These are phyloP conservation scores for Debaryomyces subglobosus DNA, from an alignment of 1,139 yeast species.

Conservation along the genomic window DNA sequence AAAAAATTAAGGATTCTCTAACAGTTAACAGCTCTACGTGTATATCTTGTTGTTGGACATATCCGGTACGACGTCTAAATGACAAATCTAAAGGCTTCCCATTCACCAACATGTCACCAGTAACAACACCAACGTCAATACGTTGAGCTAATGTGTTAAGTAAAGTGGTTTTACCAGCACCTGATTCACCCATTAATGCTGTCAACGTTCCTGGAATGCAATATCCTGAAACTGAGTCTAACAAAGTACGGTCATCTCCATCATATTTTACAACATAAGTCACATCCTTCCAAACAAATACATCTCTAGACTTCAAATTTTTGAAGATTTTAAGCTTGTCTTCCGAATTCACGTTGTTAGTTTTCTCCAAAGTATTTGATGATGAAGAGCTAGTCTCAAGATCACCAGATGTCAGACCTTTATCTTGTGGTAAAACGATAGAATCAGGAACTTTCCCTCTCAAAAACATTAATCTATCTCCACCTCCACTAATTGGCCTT, in stretches of 20 bases:
- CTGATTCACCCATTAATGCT: constrained; percentile 74
- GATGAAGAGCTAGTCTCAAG: constrained; percentile 6
- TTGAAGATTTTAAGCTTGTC: constrained; percentile 16
- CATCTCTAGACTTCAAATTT: constrained; percentile 30
- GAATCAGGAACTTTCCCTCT: constrained; percentile 52
- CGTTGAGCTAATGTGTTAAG: constrained; percentile 63
- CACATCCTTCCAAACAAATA: constrained; percentile 49
- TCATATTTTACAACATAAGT: constrained; percentile 44
- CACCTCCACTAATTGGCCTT: constrained; percentile 56
- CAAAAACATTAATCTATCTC: constrained; percentile 59
- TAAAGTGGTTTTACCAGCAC: constrained; percentile 71
- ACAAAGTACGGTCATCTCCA: constrained; percentile 47
- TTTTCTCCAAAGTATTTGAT: constrained; percentile 16
- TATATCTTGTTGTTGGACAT: constrained; percentile 67
- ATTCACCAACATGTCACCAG: constrained; percentile 67
- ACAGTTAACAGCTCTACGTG: constrained; percentile 62
- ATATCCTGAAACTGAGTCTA: constrained; percentile 63
- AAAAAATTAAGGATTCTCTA: constrained; percentile 61
- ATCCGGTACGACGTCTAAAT: constrained; percentile 63
- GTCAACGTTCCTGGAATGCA: constrained; percentile 71
- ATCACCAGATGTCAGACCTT: constrained; percentile 9
- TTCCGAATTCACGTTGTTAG: constrained; percentile 41
- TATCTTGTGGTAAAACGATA: constrained; percentile 24
- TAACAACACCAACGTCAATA: constrained; percentile 58
- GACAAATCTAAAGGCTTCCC: constrained; percentile 56